phyloP scores from a whole-genome alignment of 805 yeast species.

The Yarrowia sp. region DNA sequence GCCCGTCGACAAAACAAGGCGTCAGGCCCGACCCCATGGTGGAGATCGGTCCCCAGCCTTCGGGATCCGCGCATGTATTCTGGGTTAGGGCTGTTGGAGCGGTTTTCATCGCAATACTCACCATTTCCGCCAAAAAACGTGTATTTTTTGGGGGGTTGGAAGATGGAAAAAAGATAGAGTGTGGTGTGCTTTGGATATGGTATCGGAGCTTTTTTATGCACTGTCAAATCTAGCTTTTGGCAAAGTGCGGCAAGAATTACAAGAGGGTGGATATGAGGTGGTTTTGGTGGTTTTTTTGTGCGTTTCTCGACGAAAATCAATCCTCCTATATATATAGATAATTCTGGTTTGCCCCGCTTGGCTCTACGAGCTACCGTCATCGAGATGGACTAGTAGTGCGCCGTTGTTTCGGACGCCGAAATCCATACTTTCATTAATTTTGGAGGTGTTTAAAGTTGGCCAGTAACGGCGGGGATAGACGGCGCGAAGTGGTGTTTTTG shows the following conservation, averaged over 20 bases:
- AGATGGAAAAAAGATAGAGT: neutral
- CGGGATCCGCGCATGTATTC: slow-evolving; percentile 27
- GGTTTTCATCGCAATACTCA: neutral
- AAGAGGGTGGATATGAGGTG: too few relatives aligned
- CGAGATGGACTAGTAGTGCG: neutral
- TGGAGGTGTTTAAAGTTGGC: slow-evolving; percentile 14
- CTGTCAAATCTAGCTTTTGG: neutral
- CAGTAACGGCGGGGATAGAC: slow-evolving; percentile 5
- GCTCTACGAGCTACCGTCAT: neutral
- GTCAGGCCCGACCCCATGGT: slow-evolving; percentile 34
- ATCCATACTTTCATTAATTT: slow-evolving; percentile 5
- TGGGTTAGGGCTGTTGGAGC: neutral
- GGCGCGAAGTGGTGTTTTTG: neutral
- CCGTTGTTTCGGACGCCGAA: slow-evolving; percentile 1
- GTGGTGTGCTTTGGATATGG: too few relatives aligned
- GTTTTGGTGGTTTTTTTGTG: too few relatives aligned
- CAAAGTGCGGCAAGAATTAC: too few relatives aligned
- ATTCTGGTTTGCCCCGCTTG: neutral
- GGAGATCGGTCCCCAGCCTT: slow-evolving; percentile 42
- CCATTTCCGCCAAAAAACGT: slow-evolving; percentile 17
- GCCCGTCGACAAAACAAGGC: slow-evolving; percentile 43
- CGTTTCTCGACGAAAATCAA: too few relatives aligned
- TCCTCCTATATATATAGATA: too few relatives aligned
- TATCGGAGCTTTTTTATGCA: neutral
- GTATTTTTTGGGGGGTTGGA: too few relatives aligned